Evolutionary conservation across 1,139 yeast genomes (phyloP), one percentile per base, ranked within the genome.

Genomic region (Sugiyamaella neomexicana): DNA sequence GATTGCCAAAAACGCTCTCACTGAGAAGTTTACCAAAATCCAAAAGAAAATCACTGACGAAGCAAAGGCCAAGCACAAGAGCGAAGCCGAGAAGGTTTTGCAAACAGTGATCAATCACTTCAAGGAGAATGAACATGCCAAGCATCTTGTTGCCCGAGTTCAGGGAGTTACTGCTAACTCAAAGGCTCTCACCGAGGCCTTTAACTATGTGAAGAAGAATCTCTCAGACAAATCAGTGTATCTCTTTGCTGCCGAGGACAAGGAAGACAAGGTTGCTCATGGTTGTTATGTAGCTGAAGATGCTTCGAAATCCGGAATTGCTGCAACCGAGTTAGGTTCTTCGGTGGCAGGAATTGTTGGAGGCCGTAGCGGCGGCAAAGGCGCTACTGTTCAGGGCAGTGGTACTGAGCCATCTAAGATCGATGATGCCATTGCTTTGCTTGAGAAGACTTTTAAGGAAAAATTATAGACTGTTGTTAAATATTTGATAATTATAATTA

Each of bases 331-430:
- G 32, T 79, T 90, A 62, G 96, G 95, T 38, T 75, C 78, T 54
- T 75, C 80, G 55, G 98, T 88, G 46, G 76, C 91, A 48, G 74
- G 76, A 53, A 77, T 79, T 65, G 83, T 95, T 64, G 99, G 99
- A 62, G 99, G 99, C 72, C 89, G 87, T 72, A 95, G 97, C 57
- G 99, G 99, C 74, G 99, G 99, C 71, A 93, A 89, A 74, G 98
- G 97, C 59, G 89, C 90, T 64, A 84, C 91, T 57, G 89, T 90
- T 62, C 99, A 93, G 76, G 99, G 99, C 72, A 86, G 90, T 83
- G 99, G 99, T 66, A 89, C 85, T 65, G 87, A 89, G 59, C 80
- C 83, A 40, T 78, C 75, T 43, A 89, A 88, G 61, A 78, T 90
- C 55, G 77, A 77, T 44, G 80, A 77, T 42, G 99, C 99, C 31